Evolutionary conservation across 139 green algal genomes (phyloP).

Genomic region (Spirogloea muscicola): DNA sequence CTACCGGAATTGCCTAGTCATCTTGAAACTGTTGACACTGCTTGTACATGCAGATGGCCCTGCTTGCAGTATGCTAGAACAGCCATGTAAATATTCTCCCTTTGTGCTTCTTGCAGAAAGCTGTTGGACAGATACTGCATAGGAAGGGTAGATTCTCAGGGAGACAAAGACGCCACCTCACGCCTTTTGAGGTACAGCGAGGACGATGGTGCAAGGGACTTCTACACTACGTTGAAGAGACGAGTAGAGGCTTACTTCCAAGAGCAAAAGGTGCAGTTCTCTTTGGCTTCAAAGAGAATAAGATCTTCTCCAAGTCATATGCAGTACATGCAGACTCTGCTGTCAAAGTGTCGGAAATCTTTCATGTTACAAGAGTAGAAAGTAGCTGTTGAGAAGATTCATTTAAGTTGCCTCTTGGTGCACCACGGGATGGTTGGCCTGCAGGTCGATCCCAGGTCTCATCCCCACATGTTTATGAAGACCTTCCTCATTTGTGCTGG

Average conservation of each 20-base stretch:
- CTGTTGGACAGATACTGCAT: slow-evolving; percentile 64
- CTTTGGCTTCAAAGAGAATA: background rate
- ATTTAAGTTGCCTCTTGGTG: background rate
- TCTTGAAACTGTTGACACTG: no score
- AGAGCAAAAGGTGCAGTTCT: slow-evolving; percentile 52
- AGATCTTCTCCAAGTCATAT: background rate
- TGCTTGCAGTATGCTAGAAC: background rate
- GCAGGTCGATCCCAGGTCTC: slow-evolving; percentile 59
- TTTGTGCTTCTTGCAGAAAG: slow-evolving; percentile 12
- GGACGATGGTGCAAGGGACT: slow-evolving; percentile 37
- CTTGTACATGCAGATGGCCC: no score
- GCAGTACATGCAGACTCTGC: background rate
- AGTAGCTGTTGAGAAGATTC: no score
- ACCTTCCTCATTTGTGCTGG: slow-evolving; percentile 51
- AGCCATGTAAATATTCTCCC: background rate
- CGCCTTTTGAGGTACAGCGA: background rate
- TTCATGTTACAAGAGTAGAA: background rate
- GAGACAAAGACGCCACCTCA: background rate
- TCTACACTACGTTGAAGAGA: slow-evolving; percentile 56
- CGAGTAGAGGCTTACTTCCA: slow-evolving; percentile 57
- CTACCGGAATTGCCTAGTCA: no score
- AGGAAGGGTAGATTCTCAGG: slow-evolving; percentile 45
- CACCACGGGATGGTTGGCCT: background rate
- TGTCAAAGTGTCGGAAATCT: background rate
- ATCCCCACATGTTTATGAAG: slow-evolving; percentile 63